phyloP scores from a whole-genome alignment of 2,329 filamentous ascomycete genomes.

The Elsinoe ampelina region DNA sequence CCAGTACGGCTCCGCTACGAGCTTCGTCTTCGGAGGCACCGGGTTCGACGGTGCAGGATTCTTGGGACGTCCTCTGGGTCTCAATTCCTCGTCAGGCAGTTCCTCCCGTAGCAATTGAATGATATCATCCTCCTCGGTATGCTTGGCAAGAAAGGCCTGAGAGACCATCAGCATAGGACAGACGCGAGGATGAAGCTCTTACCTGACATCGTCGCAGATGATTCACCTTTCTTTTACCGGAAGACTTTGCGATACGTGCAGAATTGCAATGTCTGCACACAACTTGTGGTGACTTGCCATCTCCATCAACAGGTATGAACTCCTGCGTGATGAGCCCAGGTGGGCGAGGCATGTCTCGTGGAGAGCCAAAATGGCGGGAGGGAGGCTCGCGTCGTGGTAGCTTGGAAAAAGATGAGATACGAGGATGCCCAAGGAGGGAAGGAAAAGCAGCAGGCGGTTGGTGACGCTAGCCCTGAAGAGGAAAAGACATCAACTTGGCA shows the following conservation, averaged over 20 bases:
- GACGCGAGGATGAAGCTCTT: neutral
- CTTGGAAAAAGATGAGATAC: neutral
- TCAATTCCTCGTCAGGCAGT: constrained; percentile 3
- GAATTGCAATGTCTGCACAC: constrained; percentile 5
- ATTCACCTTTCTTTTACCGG: constrained; percentile 5
- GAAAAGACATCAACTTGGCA: neutral
- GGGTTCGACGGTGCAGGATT: neutral
- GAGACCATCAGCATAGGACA: neutral
- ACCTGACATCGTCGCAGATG: constrained; percentile 9
- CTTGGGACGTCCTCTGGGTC: constrained; percentile 4
- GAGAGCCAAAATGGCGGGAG: neutral
- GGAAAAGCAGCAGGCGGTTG: neutral
- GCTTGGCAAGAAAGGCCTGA: constrained; percentile 8
- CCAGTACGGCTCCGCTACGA: constrained; percentile 2
- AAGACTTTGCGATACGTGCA: constrained; percentile 13
- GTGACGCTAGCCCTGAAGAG: neutral
- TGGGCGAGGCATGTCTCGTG: constrained; percentile 6
- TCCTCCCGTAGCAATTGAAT: constrained; percentile 6
- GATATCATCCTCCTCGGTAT: constrained; percentile 1
- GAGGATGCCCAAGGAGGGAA: constrained; percentile 2
- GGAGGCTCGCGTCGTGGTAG: neutral
- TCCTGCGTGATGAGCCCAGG: constrained; percentile 9
- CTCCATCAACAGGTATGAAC: constrained; percentile 4
- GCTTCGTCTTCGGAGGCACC: constrained; percentile 6
- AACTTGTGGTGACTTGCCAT: constrained; percentile 6